Base-by-base conservation (phyloP, 805 yeast species). In the Metschnikowia aberdeeniae region DNA sequence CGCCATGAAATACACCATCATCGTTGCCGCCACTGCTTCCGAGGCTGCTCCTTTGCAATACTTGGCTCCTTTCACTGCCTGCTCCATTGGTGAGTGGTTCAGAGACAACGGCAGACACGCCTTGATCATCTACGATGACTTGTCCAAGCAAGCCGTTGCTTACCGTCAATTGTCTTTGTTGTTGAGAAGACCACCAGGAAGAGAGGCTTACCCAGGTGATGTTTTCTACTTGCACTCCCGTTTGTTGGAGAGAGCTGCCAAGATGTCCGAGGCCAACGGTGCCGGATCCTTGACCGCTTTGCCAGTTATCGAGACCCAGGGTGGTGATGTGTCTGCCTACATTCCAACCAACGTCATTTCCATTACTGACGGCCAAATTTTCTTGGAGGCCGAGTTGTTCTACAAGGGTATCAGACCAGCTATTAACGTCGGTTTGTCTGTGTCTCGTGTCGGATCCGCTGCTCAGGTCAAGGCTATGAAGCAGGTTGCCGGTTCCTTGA, bases 341-440 rank as follows among this genome's bases (percentile, higher is more conserved):
- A 89, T 89, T 73, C 97, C 97, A 74, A 89, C 97, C 70, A 89
- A 89, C 78, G 96, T 89, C 70, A 89, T 89, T 80, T 89, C 96
- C 76, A 89, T 89, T 72, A 89, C 96, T 54, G 96, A 89, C 72
- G 97, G 96, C 73, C 97, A 89, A 79, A 89, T 89, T 72, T 89
- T 89, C 93, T 84, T 89, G 82, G 97, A 90, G 82, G 95, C 98
- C 72, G 99, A 92, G 80, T 82, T 92, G 74, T 92, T 92, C 92
- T 89, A 92, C 93, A 93, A 90, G 84, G 99, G 99, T 89, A 89
- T 92, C 76, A 90, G 99, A 84, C 99, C 99, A 70, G 98, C 99
- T 68, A 92, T 92, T 68, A 92, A 92, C 77, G 98, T 92, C 75
- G 99, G 99, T 90, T 84, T 92, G 68, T 93, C 98, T 66, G 99